Evolutionary conservation across 179 eudicot species (phyloP).

Genomic region (Beta lomatogona): DNA sequence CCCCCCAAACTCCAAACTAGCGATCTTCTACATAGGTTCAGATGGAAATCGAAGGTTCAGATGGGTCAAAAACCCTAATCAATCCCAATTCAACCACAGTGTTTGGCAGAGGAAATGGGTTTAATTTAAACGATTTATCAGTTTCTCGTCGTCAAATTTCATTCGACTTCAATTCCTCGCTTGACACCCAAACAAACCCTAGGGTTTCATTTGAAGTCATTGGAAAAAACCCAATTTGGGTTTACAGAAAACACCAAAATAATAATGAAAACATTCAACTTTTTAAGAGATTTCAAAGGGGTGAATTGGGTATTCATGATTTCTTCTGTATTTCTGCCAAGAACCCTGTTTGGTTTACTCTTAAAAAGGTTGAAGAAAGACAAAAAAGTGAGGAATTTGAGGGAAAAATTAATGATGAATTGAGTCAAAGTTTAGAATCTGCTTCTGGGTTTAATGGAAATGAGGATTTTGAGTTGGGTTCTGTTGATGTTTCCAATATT

Average conservation of each 20-base stretch:
- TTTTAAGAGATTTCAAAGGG: conserved; percentile 55
- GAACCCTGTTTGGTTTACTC: conserved; percentile 60
- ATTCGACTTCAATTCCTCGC: conserved; percentile 28
- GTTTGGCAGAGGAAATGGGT: conserved; percentile 58
- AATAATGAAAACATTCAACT: conserved; percentile 36
- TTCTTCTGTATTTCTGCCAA: conserved; percentile 62
- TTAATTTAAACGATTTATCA: conserved; percentile 42
- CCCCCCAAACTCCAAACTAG: conserved; percentile 6
- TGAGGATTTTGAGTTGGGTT: conserved; percentile 46
- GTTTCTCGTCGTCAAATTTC: conserved; percentile 75
- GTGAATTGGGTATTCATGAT: conserved; percentile 58
- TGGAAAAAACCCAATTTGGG: conserved; percentile 83
- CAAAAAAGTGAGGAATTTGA: conserved; percentile 6
- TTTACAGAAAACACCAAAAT: conserved; percentile 8
- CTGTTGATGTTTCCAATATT: conserved; percentile 49
- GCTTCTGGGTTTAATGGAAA: conserved; percentile 30
- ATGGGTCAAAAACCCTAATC: conserved; percentile 49
- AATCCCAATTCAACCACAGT: conserved; percentile 31
- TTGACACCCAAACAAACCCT: conserved; percentile 26
- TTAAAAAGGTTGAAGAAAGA: conserved; percentile 36
- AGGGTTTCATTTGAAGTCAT: conserved; percentile 59
- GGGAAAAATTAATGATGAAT: conserved; percentile 29
- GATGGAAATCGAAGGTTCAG: conserved; percentile 60
- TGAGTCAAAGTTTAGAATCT: conserved; percentile 49
- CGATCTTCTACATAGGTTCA: not conserved